These are phyloP conservation scores for Corchorus olitorius DNA, from an alignment of 345 rosid species.

Conservation along the genomic window DNA sequence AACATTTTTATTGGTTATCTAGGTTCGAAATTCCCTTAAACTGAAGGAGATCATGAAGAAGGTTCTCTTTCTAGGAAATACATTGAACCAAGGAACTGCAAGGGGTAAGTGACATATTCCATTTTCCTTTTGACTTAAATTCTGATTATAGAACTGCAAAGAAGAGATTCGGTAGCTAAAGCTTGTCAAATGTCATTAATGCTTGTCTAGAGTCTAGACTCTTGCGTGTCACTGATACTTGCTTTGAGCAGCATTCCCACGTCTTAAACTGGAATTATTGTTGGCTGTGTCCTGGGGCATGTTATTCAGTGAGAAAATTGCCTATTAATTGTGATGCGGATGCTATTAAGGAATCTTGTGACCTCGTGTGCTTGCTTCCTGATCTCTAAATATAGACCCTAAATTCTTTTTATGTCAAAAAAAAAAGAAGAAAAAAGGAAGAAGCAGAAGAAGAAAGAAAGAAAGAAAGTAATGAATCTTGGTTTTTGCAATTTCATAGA, in stretches of 20 bases:
- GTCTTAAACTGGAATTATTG: slow-evolving; percentile 3
- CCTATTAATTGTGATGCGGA: background rate
- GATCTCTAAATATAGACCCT: slow-evolving; percentile 3
- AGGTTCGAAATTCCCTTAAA: slow-evolving; percentile 86
- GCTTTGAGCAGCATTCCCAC: background rate
- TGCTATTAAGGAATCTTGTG: background rate
- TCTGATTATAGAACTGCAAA: background rate
- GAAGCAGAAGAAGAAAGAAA: too few relatives aligned
- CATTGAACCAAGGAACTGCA: slow-evolving; percentile 96
- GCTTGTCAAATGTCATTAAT: background rate
- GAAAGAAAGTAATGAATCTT: background rate
- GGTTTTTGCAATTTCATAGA: background rate
- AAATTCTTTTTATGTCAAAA: background rate
- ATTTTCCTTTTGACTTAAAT: background rate
- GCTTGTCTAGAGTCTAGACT: background rate
- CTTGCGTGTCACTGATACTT: background rate
- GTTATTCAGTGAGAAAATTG: background rate
- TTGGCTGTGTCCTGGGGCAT: background rate
- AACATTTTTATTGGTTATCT: slow-evolving; percentile 25
- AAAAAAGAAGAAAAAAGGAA: too few relatives aligned
- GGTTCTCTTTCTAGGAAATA: slow-evolving; percentile 90
- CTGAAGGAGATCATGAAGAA: slow-evolving; percentile 94
- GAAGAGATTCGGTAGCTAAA: background rate
- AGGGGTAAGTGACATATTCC: slow-evolving; percentile 60
- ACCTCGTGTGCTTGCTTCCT: slow-evolving; percentile 8